These are phyloP conservation scores for Podospora sp. DNA, from an alignment of 495 filamentous ascomycete genomes.

Conservation along the genomic window DNA sequence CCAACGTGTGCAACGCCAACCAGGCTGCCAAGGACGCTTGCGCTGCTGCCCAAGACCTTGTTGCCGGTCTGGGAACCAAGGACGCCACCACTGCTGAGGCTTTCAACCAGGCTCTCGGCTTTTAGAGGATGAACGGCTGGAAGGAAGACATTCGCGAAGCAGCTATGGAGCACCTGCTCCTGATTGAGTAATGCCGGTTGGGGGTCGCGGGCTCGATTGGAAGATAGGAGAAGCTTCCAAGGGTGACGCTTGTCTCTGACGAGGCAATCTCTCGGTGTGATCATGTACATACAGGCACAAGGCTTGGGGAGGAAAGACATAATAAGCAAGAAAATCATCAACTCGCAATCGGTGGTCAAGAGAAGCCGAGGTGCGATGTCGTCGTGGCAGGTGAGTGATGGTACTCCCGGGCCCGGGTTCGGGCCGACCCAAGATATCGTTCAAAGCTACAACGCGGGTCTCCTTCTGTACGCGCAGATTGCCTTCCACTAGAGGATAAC, in stretches of 20 bases:
- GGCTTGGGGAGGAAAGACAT: neutral
- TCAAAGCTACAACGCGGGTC: no score
- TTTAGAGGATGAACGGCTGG: constrained; percentile 16
- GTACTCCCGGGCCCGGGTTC: no score
- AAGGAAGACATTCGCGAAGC: neutral
- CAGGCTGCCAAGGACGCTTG: constrained; percentile 52
- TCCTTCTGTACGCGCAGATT: no score
- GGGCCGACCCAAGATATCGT: no score
- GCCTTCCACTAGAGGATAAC: no score
- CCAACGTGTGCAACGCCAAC: constrained; percentile 56
- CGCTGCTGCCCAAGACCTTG: constrained; percentile 40
- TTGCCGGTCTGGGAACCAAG: constrained; percentile 41
- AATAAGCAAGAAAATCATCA: neutral
- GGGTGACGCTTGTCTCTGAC: neutral
- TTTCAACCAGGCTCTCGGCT: constrained; percentile 48
- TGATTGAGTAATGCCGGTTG: neutral
- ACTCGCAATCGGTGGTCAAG: neutral
- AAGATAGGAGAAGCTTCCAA: neutral
- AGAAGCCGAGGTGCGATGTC: no score
- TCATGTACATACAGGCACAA: neutral
- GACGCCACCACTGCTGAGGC: constrained; percentile 45
- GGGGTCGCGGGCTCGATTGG: neutral
- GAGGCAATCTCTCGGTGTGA: neutral
- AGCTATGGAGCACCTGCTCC: neutral
- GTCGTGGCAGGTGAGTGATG: no score